Evolutionary conservation across 2,329 filamentous ascomycete species (phyloP).

Genomic region (Xylaria sp.): DNA sequence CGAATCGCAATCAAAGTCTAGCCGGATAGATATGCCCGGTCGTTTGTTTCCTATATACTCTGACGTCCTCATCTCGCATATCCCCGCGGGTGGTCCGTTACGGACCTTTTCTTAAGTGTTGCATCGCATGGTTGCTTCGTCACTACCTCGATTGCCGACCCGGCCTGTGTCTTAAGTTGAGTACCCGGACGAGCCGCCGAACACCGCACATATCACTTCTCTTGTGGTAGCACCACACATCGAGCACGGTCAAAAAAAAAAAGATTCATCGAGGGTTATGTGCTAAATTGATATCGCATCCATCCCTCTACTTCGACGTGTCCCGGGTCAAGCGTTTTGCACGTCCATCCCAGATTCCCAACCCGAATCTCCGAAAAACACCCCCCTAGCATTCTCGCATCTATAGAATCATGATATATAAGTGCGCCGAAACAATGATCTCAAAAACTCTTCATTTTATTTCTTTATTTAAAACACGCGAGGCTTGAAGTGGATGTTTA

Average conservation of each 20-base stretch:
- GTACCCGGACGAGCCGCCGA: background rate
- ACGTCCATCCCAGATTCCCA: constrained; percentile 5
- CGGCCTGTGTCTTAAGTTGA: background rate
- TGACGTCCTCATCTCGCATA: background rate
- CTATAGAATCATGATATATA: constrained; percentile 13
- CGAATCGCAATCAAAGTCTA: too few species aligned
- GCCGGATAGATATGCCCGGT: too few species aligned
- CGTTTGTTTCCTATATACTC: background rate
- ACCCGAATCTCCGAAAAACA: background rate
- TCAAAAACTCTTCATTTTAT: background rate
- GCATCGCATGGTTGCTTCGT: too few species aligned
- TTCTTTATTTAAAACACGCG: constrained; percentile 25
- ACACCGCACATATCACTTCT: background rate
- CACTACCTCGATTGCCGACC: background rate
- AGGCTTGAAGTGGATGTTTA: constrained; percentile 41
- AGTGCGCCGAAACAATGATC: constrained; percentile 21
- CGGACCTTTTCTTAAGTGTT: too few species aligned
- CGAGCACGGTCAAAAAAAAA: too few species aligned
- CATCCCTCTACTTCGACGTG: constrained; percentile 2
- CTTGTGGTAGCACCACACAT: background rate
- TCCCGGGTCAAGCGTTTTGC: background rate
- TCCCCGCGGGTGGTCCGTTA: background rate
- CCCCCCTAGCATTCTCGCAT: background rate
- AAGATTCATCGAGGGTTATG: background rate
- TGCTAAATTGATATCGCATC: constrained; percentile 20